Base-by-base conservation (phyloP, 306 rosid species). In the Rosa rugosa region DNA sequence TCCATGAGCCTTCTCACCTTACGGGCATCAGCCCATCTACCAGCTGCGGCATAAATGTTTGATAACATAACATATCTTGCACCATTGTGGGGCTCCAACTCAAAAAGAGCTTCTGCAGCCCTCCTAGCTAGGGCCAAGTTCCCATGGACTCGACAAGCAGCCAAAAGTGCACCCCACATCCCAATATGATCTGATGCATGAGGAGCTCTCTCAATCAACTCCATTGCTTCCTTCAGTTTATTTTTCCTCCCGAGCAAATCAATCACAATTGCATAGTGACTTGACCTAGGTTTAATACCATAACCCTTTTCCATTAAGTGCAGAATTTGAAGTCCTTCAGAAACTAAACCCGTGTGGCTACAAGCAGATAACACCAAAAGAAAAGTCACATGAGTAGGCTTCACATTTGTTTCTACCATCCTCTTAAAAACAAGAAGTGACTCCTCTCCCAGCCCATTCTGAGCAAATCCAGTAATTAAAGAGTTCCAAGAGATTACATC, bases 231-330 rank as follows among this genome's bases (percentile, higher is more conserved):
- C 22, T 83, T 34, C 49, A 90, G 84, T 69, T 83, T 85, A 72
- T 86, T 90, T 82, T 90, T 78, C 86, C 89, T 87, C 71, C 92
- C 95, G 70, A 90, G 85, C 81, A 87, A 79, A 79, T 90, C 91
- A 77, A 90, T 75, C 82, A 88, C 62, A 40, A 88, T 80, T 68
- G 95, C 92, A 82, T 82, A 85, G 80, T 88, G 94, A 63, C 84
- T 83, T 71, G 79, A 47, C 75, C 83, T 80, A 63, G 91, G 87
- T 77, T 80, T 82, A 34, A 88, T 63, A 23, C 80, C 70, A 67
- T 85, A 80, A 69, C 34, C 68, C 72, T 78, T 78, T 80, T 88
- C 90, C 91, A 90, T 87, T 73, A 67, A 76, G 73, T 77, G 86
- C 49, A 82, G 80, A 79, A 90, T 78, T 36, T 67, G 64, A 14